Base-by-base conservation (phyloP, 352 stramenopile genomes). In the Globisporangium radiosum region DNA sequence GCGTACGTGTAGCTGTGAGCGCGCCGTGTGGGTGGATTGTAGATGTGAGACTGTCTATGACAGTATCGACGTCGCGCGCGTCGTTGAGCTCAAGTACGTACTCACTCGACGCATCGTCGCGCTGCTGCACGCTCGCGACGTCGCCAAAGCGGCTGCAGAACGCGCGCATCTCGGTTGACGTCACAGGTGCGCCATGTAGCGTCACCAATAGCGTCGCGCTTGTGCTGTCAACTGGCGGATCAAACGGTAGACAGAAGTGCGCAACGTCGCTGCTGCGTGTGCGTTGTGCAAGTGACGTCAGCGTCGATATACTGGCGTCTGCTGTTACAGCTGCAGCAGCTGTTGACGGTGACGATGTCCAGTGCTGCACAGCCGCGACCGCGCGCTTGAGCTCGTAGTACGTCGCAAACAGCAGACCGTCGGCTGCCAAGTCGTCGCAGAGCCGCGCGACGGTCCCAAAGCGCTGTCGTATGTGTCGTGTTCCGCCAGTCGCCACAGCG, bases 41-140 rank as follows among this genome's bases (percentile, higher is more conserved):
- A 3, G 56, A 58, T 5, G 64, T 50, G 2, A 94, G 59, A 5
- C 69, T 66, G 14, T 54, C 68, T 5, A 94, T 64, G 1, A 78
- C 83, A 4, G 49, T 59, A 0, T 64, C 52, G 2, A 94, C 63
- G 11, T 73, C 77, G 0, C 85, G 77, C 0, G 72, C 69, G 57
- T 94, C 85, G 57, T 87, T 85, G 61, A 81, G 91, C 63, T 94
- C 82, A 38, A 94, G 71, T 6, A 90, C 71, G 59, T 75, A 92
- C 59, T 74, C 78, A 58, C 60, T 66, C 10, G 66, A 51, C 40
- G 70, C 64, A 19, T 59, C 44, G 17, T 88, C 72, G 45, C 74
- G 68, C 62, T 85, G 81, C 50, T 89, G 59, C n/a, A 92, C 72
- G 54, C 76, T 89, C 7, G 81, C 78, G 43, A 94, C 76, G 62